Evolutionary conservation across 2,329 filamentous ascomycete genomes (phyloP).

Genomic region (Calcarisporium arbuscula): DNA sequence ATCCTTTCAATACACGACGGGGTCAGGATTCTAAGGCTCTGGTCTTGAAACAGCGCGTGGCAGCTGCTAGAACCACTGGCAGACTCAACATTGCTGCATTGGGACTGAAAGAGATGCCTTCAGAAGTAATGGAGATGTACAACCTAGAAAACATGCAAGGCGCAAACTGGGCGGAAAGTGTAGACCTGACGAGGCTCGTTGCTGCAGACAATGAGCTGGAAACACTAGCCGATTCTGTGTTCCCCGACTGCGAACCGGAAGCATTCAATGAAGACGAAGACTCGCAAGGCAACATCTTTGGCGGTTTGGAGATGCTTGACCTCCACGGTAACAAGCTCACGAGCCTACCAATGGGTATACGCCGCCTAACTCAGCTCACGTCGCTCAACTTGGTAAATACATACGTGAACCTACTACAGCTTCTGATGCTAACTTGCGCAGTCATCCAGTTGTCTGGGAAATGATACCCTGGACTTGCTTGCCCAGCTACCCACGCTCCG

Average conservation of each 20-base stretch:
- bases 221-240: slow-evolving; percentile 63
- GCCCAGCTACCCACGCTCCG: slow-evolving; percentile 65
- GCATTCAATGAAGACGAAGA: slow-evolving; percentile 59
- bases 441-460: slow-evolving; percentile 76
- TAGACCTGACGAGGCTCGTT: slow-evolving; percentile 78
- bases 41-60: slow-evolving; percentile 66
- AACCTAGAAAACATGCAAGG: slow-evolving; percentile 64
- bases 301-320: slow-evolving; percentile 72
- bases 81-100: slow-evolving; percentile 84
- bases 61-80: slow-evolving; percentile 68
- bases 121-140: slow-evolving; percentile 87
- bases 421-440: slow-evolving; percentile 31
- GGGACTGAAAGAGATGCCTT: slow-evolving; percentile 70
- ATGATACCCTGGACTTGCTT: slow-evolving; percentile 65
- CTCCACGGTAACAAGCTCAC: slow-evolving; percentile 77
- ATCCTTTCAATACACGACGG: slow-evolving; percentile 65
- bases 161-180: slow-evolving; percentile 81
- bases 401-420: not conserved
- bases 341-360: slow-evolving; percentile 67
- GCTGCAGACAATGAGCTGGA: slow-evolving; percentile 88
- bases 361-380: slow-evolving; percentile 66
- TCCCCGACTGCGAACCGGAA: slow-evolving; percentile 63
- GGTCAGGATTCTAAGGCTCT: slow-evolving; percentile 56
- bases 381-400: slow-evolving; percentile 69
- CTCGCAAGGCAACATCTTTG: slow-evolving; percentile 68